Evolutionary conservation across 768 basidiomycete species (phyloP), one percentile per base, ranked within the genome.

Genomic region (Phaeotremella skinneri): DNA sequence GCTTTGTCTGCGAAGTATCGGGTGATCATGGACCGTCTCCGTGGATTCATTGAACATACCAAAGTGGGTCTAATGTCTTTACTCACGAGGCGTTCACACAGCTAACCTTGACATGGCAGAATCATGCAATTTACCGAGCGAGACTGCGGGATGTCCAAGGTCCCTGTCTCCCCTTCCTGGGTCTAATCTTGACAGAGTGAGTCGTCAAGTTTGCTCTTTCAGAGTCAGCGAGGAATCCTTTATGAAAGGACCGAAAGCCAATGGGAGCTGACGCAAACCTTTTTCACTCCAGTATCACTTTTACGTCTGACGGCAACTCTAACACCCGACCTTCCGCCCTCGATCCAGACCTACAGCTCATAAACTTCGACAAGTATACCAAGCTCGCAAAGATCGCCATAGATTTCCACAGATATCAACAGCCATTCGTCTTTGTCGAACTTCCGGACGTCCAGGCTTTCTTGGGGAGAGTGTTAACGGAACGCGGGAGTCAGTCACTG

Each of bases 331-430:
- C 85, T 16, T 89, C 92, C 4, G 89, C 91, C 0, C 76, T 84
- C 56, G 85, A 85, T 54, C 81, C 87, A 1, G 83, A 83, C 58
- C 86, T 89, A 78, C 88, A 85, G 67, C 79, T 99, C 37, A 82
- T 98, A 74, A 99, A 99, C 78, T 92, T 96, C 72, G 94, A 93
- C 78, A 94, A 96, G 77, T 98, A 96, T 69, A 88, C 89, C 71
- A 94, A 90, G 74, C 82, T 93, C 58, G 87, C 87, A 31, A 82
- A 86, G 69, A 91, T 94, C 66, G 83, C 91, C 43, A 86, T 89
- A 80, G 89, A 89, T 84, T 64, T 69, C 39, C 63, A 63, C 48
- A 56, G 70, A 34, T 78, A 66, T 50, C 75, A 76, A 48, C 23
- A 64, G 64, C 54, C 68, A 86, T 80, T 65, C 80, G 87, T 85